Evolutionary conservation across 768 basidiomycete species (phyloP).

Genomic region (Mycena vitilis): DNA sequence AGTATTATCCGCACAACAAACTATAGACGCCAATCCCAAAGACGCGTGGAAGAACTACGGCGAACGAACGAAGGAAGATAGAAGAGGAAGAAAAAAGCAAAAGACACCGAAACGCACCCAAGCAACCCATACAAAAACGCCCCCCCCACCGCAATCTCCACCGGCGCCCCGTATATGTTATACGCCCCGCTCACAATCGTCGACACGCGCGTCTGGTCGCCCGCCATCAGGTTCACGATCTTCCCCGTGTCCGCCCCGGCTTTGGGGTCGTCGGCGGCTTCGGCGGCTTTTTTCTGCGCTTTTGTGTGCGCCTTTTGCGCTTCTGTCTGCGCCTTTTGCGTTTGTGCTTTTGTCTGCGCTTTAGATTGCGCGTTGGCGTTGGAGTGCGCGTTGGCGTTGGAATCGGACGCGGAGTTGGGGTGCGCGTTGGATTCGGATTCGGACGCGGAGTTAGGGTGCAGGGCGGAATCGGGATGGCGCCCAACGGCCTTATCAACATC

Average conservation of each 20-base stretch:
- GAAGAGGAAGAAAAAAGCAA: no score
- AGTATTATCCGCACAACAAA: no score
- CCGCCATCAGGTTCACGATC: conserved; percentile 90
- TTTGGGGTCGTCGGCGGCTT: conserved; percentile 66
- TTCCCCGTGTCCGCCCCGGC: conserved; percentile 86
- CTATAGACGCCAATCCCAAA: no score
- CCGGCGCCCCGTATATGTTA: conserved; percentile 28
- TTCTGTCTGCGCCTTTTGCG: conserved; percentile 5
- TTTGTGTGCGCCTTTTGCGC: conserved; percentile 15
- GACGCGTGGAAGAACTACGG: no score
- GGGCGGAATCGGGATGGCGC: no score
- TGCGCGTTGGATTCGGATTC: no score
- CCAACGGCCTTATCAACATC: conserved; percentile 46
- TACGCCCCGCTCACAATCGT: conserved; percentile 5
- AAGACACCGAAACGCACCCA: conserved; percentile 67
- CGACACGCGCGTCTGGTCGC: conserved; percentile 67
- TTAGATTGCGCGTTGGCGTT: no score
- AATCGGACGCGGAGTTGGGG: no score
- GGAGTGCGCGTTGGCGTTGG: no score
- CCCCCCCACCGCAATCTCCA: conserved; percentile 33
- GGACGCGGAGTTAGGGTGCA: no score
- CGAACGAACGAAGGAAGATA: no score
- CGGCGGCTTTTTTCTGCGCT: conserved; percentile 41
- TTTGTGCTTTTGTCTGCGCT: conserved; percentile 35
- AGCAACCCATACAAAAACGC: conserved; percentile 52